Percentiles rank a stretch among this genome's conserved stretches.
phyloP scores from a whole-genome alignment of 2,329 filamentous ascomycete genomes.

The Aschersonia sp. region DNA sequence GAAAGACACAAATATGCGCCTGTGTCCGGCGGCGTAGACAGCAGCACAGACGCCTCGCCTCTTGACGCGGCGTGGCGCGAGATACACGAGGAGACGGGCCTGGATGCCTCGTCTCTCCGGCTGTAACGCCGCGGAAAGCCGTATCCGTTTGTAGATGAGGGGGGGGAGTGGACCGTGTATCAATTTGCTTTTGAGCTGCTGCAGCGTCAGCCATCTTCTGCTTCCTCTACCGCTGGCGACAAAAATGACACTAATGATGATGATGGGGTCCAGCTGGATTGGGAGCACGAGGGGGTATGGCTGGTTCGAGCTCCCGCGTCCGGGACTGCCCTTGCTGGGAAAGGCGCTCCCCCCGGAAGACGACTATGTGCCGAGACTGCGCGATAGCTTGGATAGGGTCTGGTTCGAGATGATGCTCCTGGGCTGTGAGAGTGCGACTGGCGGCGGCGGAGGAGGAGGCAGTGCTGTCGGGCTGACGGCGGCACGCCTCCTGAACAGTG shows the following conservation, averaged over 20 bases:
- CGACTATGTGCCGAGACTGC: constrained; percentile 40
- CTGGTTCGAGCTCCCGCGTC: constrained; percentile 25
- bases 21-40: constrained; percentile 46
- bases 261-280: constrained; percentile 31
- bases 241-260: no score
- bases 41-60: constrained; percentile 30
- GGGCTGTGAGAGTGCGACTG: no score
- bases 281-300: constrained; percentile 45
- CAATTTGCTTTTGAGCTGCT: constrained; percentile 38
- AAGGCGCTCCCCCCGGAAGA: constrained; percentile 14
- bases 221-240: no score
- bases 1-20: constrained; percentile 41
- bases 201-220: no score
- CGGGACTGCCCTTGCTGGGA: no score
- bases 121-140: constrained; percentile 42
- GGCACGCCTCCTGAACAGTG: constrained; percentile 23
- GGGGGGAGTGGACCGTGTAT: constrained; percentile 46
- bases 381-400: constrained; percentile 41
- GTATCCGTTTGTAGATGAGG: constrained; percentile 39
- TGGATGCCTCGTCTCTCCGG: constrained; percentile 29
- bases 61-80: constrained; percentile 46
- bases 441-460: no score
- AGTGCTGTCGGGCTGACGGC: constrained; percentile 28
- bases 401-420: constrained; percentile 33
- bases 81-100: constrained; percentile 44